phyloP scores from a whole-genome alignment of 768 basidiomycete species.

The Gyrodon lividus region DNA sequence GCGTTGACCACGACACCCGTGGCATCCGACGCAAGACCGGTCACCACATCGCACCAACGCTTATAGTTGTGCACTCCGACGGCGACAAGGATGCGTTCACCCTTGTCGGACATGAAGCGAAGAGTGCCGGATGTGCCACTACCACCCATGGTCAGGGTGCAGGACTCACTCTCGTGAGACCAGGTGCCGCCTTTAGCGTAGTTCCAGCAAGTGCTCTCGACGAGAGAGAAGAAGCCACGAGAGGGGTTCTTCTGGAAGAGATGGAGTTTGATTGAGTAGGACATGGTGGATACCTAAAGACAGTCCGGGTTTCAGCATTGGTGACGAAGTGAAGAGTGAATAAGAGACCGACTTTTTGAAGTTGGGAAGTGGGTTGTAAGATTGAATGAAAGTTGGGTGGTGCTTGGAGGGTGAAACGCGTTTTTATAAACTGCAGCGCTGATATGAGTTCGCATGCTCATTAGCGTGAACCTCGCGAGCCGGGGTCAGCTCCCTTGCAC shows the following conservation, averaged over 20 bases:
- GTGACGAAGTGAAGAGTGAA: too few species aligned
- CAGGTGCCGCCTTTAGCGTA: slow-evolving; percentile 28
- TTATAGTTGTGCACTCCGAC: slow-evolving; percentile 41
- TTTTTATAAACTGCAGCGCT: too few species aligned
- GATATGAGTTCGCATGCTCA: too few species aligned
- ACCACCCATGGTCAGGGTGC: slow-evolving; percentile 34
- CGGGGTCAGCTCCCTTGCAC: too few species aligned
- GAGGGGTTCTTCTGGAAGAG: slow-evolving; percentile 8
- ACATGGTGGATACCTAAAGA: slow-evolving; percentile 1
- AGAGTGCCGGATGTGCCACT: slow-evolving; percentile 42
- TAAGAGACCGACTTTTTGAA: too few species aligned
- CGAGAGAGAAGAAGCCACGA: slow-evolving; percentile 1
- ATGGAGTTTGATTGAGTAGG: slow-evolving; percentile 1
- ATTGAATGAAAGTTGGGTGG: too few species aligned
- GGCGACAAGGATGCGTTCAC: slow-evolving; percentile 33
- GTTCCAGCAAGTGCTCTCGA: slow-evolving; percentile 8
- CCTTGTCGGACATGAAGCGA: slow-evolving; percentile 29
- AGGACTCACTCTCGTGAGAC: slow-evolving; percentile 17
- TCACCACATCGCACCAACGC: slow-evolving; percentile 35
- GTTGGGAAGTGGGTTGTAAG: too few species aligned
- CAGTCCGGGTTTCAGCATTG: not conserved
- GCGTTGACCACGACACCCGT: too few species aligned
- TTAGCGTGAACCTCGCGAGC: too few species aligned
- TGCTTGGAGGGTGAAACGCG: too few species aligned
- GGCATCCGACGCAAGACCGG: too few species aligned